Evolutionary conservation across 257 asterid species (phyloP), one percentile per base, ranked within the genome.

Genomic region (Plantago ovata): DNA sequence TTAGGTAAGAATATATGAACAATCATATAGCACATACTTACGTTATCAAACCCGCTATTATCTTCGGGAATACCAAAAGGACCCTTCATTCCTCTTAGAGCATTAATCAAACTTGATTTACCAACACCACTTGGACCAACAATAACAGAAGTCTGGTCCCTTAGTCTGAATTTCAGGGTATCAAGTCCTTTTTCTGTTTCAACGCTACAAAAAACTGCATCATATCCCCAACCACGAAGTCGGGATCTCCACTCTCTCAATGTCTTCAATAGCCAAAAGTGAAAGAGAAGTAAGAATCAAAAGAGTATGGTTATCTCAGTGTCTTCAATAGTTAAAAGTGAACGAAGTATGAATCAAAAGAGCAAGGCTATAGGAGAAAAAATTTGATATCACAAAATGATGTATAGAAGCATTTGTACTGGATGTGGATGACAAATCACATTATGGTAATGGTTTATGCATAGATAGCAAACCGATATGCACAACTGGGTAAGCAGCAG

Each of bases 81-180:
- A 60, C 49, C 76, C 55, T 56, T 78, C 32, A 66, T 79, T 74
- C 73, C 77, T 77, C 98, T 84, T 63, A 92, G 68, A 58, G 84
- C 90, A 72, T 92, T 92, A 66, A 92, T 92, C 76, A 92, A 72
- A 60, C 98, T 92, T 38, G 98, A 92, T 78, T 88, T 92, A 46
- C 98, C 98, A 66, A 92, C 98, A 21, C 98, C 98, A 39, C 98
- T 92, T 7, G 97, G 98, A 66, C 98, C 97, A 38, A 84, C 92
- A 66, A 89, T 76, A 24, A 92, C 97, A 56, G 95, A 80, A 13
- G 94, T 86, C 72, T 79, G 85, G 74, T 83, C 95, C 69, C 94
- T 82, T 70, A 92, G 75, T 64, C 72, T 79, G 69, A 84, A 81
- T 59, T 82, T 84, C 72, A 92, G 81, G 6, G 87, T 71, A 67